These are phyloP conservation scores for Dactylellina haptotyla DNA, from an alignment of 2,329 filamentous ascomycete species.

Conservation along the genomic window DNA sequence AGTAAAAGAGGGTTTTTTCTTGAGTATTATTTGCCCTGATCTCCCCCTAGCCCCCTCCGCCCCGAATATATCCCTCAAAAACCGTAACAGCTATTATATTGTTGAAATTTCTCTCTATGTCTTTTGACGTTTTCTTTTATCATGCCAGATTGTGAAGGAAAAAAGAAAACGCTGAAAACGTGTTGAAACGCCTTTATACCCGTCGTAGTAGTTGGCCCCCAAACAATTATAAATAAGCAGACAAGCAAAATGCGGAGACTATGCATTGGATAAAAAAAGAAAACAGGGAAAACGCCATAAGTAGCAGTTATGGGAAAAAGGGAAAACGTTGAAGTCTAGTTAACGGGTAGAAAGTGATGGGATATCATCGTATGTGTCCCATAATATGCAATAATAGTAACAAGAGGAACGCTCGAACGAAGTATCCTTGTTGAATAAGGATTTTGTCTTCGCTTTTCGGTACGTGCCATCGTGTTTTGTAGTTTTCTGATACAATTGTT, in stretches of 20 bases:
- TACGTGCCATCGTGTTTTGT: slow-evolving; percentile 2
- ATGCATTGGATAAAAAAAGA: background rate
- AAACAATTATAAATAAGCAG: background rate
- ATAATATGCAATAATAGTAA: too few species aligned
- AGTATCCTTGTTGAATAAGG: slow-evolving; percentile 40
- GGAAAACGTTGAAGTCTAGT: too few species aligned
- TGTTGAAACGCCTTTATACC: slow-evolving; percentile 54
- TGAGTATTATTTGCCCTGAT: too few species aligned
- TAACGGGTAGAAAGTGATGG: too few species aligned
- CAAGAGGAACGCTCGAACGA: too few species aligned
- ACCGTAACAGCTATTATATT: slow-evolving; percentile 7
- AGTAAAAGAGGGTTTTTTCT: too few species aligned
- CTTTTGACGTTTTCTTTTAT: background rate
- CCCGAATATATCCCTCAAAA: too few species aligned
- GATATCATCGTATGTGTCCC: too few species aligned
- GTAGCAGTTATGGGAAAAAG: too few species aligned
- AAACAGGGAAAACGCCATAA: too few species aligned
- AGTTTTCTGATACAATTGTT: slow-evolving; percentile 4
- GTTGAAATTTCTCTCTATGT: slow-evolving; percentile 5
- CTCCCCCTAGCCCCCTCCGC: too few species aligned
- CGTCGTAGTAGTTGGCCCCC: slow-evolving; percentile 8
- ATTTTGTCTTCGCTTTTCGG: background rate
- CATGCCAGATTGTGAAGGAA: background rate
- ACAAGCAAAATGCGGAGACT: background rate
- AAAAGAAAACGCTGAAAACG: slow-evolving; percentile 46